Evolutionary conservation across 305 asterid species (phyloP), one percentile per base, ranked within the genome.

Genomic region (Fraxinus xanthoxyloides): DNA sequence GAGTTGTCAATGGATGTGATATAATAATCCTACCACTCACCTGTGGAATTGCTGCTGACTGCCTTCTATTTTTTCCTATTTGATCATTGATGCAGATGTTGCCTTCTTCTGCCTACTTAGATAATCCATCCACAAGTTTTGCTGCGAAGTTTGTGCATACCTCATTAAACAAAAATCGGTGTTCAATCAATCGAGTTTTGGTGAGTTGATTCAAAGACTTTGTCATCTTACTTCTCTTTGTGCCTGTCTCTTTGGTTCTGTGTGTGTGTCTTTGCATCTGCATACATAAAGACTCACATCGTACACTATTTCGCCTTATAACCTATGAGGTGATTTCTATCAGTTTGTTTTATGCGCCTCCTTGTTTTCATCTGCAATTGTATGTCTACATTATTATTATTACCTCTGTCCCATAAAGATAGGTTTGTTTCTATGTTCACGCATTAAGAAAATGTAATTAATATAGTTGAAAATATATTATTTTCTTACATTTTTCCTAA

Each of bases 81-180:
- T 83, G 82, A 79, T 86, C 35, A 74, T 84, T 63, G 78, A 79
- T 91, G 90, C 97, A 95, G 99, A 89, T 96, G 94, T 81, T 96
- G 90, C 99, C 99, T 75, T 79, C 94, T 79, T 92, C 87, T 76
- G 98, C 93, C 77, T 92, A 94, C 88, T 40, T 76, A 82, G 98
- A 96, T 84, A 96, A 96, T 86, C 98, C 99, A 34, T 96, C 99
- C 80, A 94, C 97, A 70, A 92, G 98, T 85, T 96, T 91, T 87
- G 97, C 99, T 26, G 92, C 98, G 38, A 96, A 96, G 91, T 96
- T 94, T 89, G 99, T 93, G 35, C 99, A 96, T 88, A 94, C 98
- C 77, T 96, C 98, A 79, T 86, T 93, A 79, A 96, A 96, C 90
- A 96, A 96, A 92, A 96, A 94, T 85, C 91, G 98, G 40, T 94